Conservation (phyloP, 2,329 filamentous ascomycete species). For the Cladosporium colombiae region DNA sequence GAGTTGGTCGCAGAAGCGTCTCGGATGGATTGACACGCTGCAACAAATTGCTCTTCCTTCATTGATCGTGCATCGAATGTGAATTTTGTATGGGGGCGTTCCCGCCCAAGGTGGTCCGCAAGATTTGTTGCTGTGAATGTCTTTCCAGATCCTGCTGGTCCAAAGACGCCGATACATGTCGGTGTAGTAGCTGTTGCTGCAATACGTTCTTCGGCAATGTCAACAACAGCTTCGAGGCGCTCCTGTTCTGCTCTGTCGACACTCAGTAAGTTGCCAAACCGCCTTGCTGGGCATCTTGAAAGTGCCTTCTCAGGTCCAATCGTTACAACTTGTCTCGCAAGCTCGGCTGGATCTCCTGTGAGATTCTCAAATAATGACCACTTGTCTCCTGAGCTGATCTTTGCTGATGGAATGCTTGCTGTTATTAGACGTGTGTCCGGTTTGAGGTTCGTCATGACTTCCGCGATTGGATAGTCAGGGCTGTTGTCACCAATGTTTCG, state of each 20-base stretch:
- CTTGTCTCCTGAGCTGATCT: conserved; percentile 37
- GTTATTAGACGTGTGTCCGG: conserved; percentile 30
- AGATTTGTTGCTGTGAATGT: conserved; percentile 37
- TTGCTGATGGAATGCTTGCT: conserved; percentile 35
- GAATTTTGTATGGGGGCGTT: conserved; percentile 28
- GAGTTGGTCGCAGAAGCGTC: conserved; percentile 32
- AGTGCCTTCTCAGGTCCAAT: conserved; percentile 34
- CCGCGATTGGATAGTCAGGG: conserved; percentile 34
- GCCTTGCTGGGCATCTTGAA: conserved; percentile 32
- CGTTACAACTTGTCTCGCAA: conserved; percentile 37
- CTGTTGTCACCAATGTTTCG: conserved; percentile 26
- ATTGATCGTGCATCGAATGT: conserved; percentile 34
- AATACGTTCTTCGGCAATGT: conserved; percentile 34
- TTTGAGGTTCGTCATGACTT: conserved; percentile 29
- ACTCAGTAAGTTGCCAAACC: conserved; percentile 33
- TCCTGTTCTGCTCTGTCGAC: conserved; percentile 37
- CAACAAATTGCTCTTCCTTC: conserved; percentile 31
- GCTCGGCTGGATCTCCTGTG: conserved; percentile 37
- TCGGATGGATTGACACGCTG: conserved; percentile 35
- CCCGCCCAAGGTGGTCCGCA: conserved; percentile 29
- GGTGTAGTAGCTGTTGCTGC: conserved; percentile 27
- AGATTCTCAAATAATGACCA: conserved; percentile 38
- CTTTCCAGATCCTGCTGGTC: conserved; percentile 36
- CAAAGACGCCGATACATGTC: conserved; percentile 36
- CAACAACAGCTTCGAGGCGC: conserved; percentile 34